phyloP scores from a whole-genome alignment of 805 yeast species.

The Ogataea kodamae region DNA sequence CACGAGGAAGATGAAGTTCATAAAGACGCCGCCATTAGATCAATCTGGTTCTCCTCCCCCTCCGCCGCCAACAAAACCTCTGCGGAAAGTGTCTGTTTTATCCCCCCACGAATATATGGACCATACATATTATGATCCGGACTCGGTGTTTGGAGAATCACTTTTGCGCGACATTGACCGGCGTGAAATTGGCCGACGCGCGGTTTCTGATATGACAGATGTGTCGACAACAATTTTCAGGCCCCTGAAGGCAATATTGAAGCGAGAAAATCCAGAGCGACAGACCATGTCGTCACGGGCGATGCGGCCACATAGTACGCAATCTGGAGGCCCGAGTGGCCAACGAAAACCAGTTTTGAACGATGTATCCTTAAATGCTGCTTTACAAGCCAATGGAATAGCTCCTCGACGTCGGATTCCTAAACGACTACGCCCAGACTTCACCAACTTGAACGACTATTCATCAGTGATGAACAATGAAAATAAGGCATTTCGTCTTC shows the following conservation, averaged over 20 bases:
- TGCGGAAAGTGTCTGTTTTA: constrained; percentile 9
- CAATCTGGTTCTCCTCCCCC: constrained; percentile 3
- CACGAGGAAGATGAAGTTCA: constrained; percentile 15
- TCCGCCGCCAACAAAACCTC: constrained; percentile 6
- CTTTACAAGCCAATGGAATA: constrained; percentile 35
- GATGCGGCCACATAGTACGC: constrained; percentile 4
- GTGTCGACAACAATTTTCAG: constrained; percentile 15
- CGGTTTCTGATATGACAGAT: constrained; percentile 15
- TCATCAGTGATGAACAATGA: constrained; percentile 18
- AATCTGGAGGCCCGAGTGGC: constrained; percentile 1
- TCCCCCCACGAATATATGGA: constrained; percentile 4
- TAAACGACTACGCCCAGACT: constrained; percentile 15
- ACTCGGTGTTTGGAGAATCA: constrained; percentile 5
- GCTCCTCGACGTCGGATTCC: constrained; percentile 8
- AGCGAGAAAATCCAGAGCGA: constrained; percentile 7
- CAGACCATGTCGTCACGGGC: constrained; percentile 3
- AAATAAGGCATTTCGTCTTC: constrained; percentile 12
- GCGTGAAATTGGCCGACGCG: constrained; percentile 8
- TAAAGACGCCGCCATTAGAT: constrained; percentile 10
- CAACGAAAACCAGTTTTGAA: constrained; percentile 34
- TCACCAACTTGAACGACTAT: constrained; percentile 19
- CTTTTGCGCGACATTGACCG: constrained; percentile 4
- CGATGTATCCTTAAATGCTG: constrained; percentile 38
- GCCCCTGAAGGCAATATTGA: constrained; percentile 11
- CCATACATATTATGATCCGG: constrained; percentile 1